Evolutionary conservation across 495 filamentous ascomycete species (phyloP).

Genomic region (Penicillium antarcticum): DNA sequence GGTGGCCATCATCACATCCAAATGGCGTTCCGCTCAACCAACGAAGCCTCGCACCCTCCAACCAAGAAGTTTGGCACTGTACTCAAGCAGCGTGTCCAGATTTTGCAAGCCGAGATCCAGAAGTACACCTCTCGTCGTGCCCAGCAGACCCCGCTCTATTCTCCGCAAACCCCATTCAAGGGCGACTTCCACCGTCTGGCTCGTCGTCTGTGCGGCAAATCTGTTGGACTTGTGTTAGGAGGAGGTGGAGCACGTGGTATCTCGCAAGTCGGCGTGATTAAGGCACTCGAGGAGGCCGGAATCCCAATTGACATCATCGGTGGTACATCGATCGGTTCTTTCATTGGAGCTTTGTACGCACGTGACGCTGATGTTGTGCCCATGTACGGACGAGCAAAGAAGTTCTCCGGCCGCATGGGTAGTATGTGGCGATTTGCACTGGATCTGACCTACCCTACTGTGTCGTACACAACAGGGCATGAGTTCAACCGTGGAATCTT

Average conservation of each 20-base stretch:
- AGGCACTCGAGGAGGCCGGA: constrained; percentile 92
- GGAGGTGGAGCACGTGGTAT: constrained; percentile 92
- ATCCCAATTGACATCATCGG: constrained; percentile 96
- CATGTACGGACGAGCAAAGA: constrained; percentile 94
- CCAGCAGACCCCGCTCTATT: constrained; percentile 83
- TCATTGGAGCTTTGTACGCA: constrained; percentile 93
- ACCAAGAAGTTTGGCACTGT: constrained; percentile 77
- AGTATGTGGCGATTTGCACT: constrained; percentile 97
- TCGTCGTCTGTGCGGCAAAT: constrained; percentile 86
- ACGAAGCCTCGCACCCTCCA: constrained; percentile 73
- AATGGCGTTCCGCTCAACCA: constrained; percentile 81
- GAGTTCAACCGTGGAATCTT: constrained; percentile 99
- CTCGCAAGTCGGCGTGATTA: constrained; percentile 87
- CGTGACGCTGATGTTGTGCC: constrained; percentile 95
- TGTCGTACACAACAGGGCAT: constrained; percentile 94
- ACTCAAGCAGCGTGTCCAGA: constrained; percentile 89
- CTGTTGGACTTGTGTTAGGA: constrained; percentile 89
- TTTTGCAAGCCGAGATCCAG: constrained; percentile 92
- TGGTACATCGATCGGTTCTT: constrained; percentile 96
- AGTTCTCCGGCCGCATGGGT: constrained; percentile 94
- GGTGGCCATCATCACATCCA: constrained; percentile 98
- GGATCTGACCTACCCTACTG: constrained; percentile 91
- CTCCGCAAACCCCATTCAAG: constrained; percentile 87
- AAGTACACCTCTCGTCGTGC: constrained; percentile 91
- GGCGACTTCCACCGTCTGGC: constrained; percentile 95